Conservation (phyloP, 2,329 filamentous ascomycete genomes). For the Myotisia sp. region DNA sequence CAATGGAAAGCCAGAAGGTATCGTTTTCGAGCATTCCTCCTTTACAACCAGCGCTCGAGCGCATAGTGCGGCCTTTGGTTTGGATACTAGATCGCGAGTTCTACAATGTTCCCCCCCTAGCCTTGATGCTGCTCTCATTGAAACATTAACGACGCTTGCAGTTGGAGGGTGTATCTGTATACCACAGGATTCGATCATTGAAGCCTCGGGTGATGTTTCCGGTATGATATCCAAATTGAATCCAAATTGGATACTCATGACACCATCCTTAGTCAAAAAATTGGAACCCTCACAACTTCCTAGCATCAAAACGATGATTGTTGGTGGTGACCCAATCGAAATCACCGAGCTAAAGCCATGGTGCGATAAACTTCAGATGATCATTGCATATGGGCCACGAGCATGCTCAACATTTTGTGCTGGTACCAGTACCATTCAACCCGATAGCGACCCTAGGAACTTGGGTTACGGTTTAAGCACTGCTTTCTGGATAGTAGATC, state of each 20-base stretch:
- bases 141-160: conserved; percentile 47
- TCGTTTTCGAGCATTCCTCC: conserved; percentile 18
- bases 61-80: conserved; percentile 31
- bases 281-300: conserved; percentile 25
- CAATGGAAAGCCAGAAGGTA: conserved; percentile 12
- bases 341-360: conserved; percentile 15
- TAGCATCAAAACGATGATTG: conserved; percentile 23
- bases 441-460: conserved; percentile 6
- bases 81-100: conserved; percentile 29
- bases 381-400: conserved; percentile 23
- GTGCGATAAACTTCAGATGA: conserved; percentile 19
- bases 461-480: conserved; percentile 9
- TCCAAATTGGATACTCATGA: conserved; percentile 41
- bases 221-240: conserved; percentile 34
- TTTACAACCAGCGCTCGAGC: conserved; percentile 35
- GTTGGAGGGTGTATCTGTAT: conserved; percentile 32
- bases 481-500: conserved; percentile 16
- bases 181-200: conserved; percentile 25
- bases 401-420: conserved; percentile 7
- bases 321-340: conserved; percentile 18
- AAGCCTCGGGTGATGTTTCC: conserved; percentile 31
- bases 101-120: conserved; percentile 78
- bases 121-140: conserved; percentile 80
- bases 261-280: conserved; percentile 38
- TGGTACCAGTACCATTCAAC: background rate